These are phyloP conservation scores for Aspergillus floridensis DNA, from an alignment of 2,329 filamentous ascomycete species.

Conservation along the genomic window DNA sequence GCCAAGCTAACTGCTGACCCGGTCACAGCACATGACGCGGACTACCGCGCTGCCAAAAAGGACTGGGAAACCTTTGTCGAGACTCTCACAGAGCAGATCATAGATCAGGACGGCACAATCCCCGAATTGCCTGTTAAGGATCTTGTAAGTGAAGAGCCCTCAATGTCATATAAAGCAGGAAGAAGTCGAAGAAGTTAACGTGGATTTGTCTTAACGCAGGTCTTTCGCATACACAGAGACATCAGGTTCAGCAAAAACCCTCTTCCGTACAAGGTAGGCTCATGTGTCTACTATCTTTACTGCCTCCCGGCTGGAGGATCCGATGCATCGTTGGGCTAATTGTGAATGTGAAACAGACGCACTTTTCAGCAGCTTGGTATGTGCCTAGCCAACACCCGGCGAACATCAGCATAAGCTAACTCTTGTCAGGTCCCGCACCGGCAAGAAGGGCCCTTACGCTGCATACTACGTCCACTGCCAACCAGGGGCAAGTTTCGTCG, in stretches of 20 bases:
- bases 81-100: slow-evolving; percentile 66
- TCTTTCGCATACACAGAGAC: slow-evolving; percentile 85
- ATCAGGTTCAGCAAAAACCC: slow-evolving; percentile 79
- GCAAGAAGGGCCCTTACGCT: slow-evolving; percentile 81
- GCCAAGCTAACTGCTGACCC: slow-evolving; percentile 9
- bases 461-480: slow-evolving; percentile 85
- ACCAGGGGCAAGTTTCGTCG: slow-evolving; percentile 69
- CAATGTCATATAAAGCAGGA: background rate
- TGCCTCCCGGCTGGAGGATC: background rate
- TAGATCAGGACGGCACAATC: slow-evolving; percentile 72
- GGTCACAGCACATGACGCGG: slow-evolving; percentile 67
- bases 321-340: slow-evolving; percentile 7
- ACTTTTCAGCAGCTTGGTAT: slow-evolving; percentile 79
- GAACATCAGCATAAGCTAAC: slow-evolving; percentile 20
- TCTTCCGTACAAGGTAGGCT: slow-evolving; percentile 78
- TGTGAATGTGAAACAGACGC: slow-evolving; percentile 53
- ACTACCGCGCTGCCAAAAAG: slow-evolving; percentile 73
- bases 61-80: slow-evolving; percentile 82
- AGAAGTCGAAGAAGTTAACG: slow-evolving; percentile 7
- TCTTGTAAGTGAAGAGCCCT: slow-evolving; percentile 51
- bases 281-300: background rate
- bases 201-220: slow-evolving; percentile 35
- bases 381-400: slow-evolving; percentile 18
- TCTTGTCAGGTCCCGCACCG: slow-evolving; percentile 67
- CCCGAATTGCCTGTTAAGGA: slow-evolving; percentile 85